Evolutionary conservation across 306 rosid genomes (phyloP).

Genomic region (Trichosanthes cucumerina): DNA sequence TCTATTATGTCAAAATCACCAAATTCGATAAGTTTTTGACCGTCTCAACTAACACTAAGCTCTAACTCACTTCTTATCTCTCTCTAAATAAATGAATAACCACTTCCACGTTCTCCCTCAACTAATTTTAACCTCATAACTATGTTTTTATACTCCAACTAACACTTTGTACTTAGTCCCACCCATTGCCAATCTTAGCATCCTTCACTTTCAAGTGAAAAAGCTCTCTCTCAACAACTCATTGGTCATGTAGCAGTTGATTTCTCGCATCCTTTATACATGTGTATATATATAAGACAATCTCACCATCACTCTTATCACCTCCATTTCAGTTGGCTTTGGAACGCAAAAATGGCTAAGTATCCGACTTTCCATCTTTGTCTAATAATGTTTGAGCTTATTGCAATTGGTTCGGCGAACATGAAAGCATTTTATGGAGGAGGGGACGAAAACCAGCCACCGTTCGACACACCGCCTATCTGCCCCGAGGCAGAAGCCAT

Average conservation of each 20-base stretch:
- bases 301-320: neutral
- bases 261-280: neutral
- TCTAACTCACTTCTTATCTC: neutral
- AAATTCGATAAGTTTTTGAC: neutral
- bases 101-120: neutral
- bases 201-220: neutral
- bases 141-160: neutral
- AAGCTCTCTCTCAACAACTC: neutral
- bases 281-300: neutral
- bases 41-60: neutral
- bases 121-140: neutral
- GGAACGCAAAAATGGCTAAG: neutral
- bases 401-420: neutral
- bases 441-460: constrained; percentile 17
- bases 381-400: neutral
- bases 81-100: neutral
- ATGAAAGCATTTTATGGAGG: neutral
- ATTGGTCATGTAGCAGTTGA: neutral
- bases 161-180: neutral
- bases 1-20: neutral
- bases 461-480: constrained; percentile 20
- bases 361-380: neutral
- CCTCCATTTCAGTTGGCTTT: neutral
- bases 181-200: neutral
- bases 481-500: constrained; percentile 69